Conservation (phyloP, 139 green algal genomes). For the Ettlia oleoabundans region DNA sequence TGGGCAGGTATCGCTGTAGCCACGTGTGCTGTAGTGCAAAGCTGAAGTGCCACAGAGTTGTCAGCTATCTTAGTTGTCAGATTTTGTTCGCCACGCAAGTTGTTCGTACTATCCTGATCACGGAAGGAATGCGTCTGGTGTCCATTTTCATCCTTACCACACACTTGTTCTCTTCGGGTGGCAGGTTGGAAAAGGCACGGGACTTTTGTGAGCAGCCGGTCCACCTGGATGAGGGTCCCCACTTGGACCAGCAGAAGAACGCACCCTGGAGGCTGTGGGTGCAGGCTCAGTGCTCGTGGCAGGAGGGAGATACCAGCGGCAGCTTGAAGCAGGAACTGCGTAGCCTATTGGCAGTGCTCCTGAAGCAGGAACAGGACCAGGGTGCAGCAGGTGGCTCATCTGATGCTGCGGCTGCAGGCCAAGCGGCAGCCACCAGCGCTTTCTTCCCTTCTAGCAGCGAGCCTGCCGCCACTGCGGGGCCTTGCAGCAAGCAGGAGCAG, state of each 20-base stretch:
- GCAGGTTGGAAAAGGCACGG: neutral
- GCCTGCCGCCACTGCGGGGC: neutral
- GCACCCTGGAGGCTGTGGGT: constrained; percentile 33
- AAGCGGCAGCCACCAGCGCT: constrained; percentile 10
- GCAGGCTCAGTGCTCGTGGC: constrained; percentile 32
- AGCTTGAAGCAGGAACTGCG: constrained; percentile 26
- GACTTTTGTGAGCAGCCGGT: constrained; percentile 25
- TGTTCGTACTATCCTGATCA: no score
- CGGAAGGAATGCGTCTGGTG: no score
- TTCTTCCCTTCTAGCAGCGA: constrained; percentile 5
- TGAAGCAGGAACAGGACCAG: neutral
- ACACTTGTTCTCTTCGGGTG: neutral
- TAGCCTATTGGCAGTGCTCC: constrained; percentile 13
- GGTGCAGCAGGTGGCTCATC: constrained; percentile 8
- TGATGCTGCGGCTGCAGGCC: neutral
- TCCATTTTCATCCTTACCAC: neutral
- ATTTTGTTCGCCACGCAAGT: no score
- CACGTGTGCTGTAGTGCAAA: no score
- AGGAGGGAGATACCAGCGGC: constrained; percentile 28
- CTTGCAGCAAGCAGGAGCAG: neutral
- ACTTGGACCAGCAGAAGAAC: neutral
- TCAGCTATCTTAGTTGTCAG: no score
- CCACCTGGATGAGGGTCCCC: constrained; percentile 3
- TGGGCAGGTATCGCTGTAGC: no score
- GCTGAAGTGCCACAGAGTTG: no score